Conservation (phyloP, 164 flowering plant genomes). For the Dillenia suffruticosa region DNA sequence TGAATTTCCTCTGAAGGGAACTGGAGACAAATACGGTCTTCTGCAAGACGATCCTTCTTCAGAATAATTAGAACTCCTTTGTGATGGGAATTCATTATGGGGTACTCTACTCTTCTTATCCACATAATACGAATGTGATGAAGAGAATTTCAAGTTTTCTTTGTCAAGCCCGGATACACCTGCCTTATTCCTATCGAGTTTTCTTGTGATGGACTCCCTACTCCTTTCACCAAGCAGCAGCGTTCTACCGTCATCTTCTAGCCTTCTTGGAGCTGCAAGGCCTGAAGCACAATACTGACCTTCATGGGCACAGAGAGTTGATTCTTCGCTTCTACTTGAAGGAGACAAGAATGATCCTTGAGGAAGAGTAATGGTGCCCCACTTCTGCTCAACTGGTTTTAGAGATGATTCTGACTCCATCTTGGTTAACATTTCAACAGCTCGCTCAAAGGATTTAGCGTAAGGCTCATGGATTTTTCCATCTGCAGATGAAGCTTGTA, state of each 20-base stretch:
- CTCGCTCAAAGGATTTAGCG: conserved; percentile 71
- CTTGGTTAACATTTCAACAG: conserved; percentile 45
- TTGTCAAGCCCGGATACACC: neutral
- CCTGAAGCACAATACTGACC: conserved; percentile 6
- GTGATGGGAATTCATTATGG: conserved; percentile 4
- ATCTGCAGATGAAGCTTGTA: conserved; percentile 29
- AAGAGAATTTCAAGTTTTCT: neutral
- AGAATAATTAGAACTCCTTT: conserved; percentile 4
- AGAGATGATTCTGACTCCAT: conserved; percentile 29
- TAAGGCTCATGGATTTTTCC: conserved; percentile 43
- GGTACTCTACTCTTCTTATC: conserved; percentile 17
- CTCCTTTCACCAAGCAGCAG: neutral
- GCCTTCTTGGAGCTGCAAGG: neutral
- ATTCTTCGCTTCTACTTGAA: conserved; percentile 1
- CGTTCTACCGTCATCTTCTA: conserved; percentile 1
- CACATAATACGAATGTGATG: conserved; percentile 5
- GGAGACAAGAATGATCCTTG: conserved; percentile 13
- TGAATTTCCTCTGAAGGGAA: conserved; percentile 10
- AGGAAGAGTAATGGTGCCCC: conserved; percentile 2
- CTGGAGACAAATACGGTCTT: conserved; percentile 9
- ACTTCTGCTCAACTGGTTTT: conserved; percentile 3
- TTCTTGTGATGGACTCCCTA: neutral
- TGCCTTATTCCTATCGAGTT: conserved; percentile 2
- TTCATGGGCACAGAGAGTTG: conserved; percentile 7
- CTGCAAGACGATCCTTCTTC: conserved; percentile 4